Evolutionary conservation across 352 stramenopile species (phyloP).

Genomic region (Globisporangium recalcitrans): DNA sequence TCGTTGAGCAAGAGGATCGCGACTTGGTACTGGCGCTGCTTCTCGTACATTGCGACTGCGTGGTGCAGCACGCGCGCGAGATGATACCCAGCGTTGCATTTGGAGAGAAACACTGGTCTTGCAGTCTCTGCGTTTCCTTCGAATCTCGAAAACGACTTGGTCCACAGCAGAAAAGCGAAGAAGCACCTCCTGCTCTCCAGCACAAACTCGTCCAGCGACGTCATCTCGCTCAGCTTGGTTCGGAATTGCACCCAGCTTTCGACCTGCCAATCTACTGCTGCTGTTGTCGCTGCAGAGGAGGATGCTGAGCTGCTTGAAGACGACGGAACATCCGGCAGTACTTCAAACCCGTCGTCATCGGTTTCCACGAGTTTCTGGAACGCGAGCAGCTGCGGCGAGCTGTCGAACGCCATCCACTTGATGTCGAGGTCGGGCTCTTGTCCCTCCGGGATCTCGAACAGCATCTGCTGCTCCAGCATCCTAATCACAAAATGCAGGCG

Average conservation of each 20-base stretch:
- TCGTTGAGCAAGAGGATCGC: constrained; percentile 64
- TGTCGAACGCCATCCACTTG: constrained; percentile 42
- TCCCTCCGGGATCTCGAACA: constrained; percentile 25
- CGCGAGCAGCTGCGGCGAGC: constrained; percentile 30
- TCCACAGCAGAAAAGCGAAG: constrained; percentile 38
- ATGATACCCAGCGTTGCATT: constrained; percentile 68
- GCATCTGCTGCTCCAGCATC: constrained; percentile 38
- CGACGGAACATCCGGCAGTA: too few relatives aligned
- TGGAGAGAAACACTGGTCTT: constrained; percentile 42
- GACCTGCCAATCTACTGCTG: constrained; percentile 32
- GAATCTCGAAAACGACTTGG: constrained; percentile 11
- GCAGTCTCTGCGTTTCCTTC: constrained; percentile 7
- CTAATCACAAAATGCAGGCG: constrained; percentile 49
- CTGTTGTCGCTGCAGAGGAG: too few relatives aligned
- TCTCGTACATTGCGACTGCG: constrained; percentile 64
- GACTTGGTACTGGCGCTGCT: constrained; percentile 67
- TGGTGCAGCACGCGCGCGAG: constrained; percentile 54
- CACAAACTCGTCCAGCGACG: constrained; percentile 59
- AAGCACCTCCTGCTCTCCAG: constrained; percentile 45
- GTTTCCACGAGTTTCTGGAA: constrained; percentile 45
- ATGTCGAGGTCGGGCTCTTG: constrained; percentile 40
- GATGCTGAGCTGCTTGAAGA: too few relatives aligned
- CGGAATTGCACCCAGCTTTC: constrained; percentile 53
- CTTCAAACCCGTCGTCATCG: constrained; percentile 17
- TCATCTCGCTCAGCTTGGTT: constrained; percentile 28